Conservation (phyloP, 768 basidiomycete genomes). For the Hortiboletus campestris region DNA sequence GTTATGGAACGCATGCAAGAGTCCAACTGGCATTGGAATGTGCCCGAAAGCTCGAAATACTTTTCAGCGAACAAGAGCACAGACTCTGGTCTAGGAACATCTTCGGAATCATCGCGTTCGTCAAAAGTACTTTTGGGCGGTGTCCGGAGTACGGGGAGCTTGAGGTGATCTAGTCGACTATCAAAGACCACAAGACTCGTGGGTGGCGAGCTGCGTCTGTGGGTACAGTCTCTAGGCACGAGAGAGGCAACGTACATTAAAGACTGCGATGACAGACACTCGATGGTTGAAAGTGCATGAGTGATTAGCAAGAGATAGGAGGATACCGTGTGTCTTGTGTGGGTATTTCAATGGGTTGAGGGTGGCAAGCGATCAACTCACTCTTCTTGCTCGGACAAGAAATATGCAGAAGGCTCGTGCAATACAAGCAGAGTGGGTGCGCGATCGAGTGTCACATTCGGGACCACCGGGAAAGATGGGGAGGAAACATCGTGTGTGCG, state of each 20-base stretch:
- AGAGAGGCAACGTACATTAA: constrained; percentile 18
- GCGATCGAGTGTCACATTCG: constrained; percentile 35
- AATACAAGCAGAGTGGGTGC: constrained; percentile 56
- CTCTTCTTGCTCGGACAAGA: constrained; percentile 31
- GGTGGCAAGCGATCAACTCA: constrained; percentile 11
- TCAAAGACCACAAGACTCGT: constrained; percentile 57
- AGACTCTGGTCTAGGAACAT: constrained; percentile 31
- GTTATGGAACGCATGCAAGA: neutral
- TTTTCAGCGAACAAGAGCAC: constrained; percentile 44
- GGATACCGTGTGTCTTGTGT: constrained; percentile 38
- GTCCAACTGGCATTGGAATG: constrained; percentile 43
- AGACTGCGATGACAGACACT: constrained; percentile 33
- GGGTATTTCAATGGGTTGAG: neutral
- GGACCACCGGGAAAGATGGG: constrained; percentile 20
- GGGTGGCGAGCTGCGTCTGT: constrained; percentile 16
- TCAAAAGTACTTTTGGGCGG: constrained; percentile 16
- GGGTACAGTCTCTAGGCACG: neutral
- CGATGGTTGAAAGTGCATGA: constrained; percentile 43
- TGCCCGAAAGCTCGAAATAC: constrained; percentile 54
- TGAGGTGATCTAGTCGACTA: constrained; percentile 49
- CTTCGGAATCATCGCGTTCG: constrained; percentile 18
- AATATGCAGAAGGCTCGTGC: constrained; percentile 59
- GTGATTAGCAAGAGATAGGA: constrained; percentile 52
- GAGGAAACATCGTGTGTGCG: constrained; percentile 29
- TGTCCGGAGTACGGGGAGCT: constrained; percentile 45